These are phyloP conservation scores for Phyllosticta paracitricarpa DNA, from an alignment of 2,329 filamentous ascomycete genomes.

Conservation along the genomic window DNA sequence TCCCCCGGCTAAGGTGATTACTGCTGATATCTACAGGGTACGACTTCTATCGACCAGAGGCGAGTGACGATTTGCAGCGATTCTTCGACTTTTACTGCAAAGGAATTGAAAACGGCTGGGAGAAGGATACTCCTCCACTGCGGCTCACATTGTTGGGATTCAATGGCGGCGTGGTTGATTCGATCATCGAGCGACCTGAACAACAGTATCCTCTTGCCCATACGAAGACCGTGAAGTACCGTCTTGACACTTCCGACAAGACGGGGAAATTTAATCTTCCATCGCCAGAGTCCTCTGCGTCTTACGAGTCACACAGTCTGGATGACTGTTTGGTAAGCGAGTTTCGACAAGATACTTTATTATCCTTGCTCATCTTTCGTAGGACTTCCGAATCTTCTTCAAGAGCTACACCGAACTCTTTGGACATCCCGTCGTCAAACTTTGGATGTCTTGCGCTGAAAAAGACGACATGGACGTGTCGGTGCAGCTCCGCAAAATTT, in stretches of 20 bases:
- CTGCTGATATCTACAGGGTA: not conserved
- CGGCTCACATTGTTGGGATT: conserved; percentile 31
- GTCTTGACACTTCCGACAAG: conserved; percentile 7
- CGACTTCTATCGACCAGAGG: conserved; percentile 8
- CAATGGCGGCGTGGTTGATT: conserved; percentile 1
- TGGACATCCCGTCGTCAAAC: conserved; percentile 10
- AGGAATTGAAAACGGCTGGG: conserved; percentile 37
- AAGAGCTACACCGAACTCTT: not conserved
- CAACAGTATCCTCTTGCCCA: conserved; percentile 11
- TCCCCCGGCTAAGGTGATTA: too few relatives aligned
- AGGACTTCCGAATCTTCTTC: conserved; percentile 32
- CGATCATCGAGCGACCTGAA: conserved; percentile 3
- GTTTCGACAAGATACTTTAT: not conserved
- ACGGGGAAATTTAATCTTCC: not conserved
- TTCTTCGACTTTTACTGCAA: conserved; percentile 42
- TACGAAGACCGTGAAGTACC: conserved; percentile 14
- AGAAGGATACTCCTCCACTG: conserved; percentile 34
- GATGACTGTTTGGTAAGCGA: not conserved
- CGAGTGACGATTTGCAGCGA: conserved; percentile 14
- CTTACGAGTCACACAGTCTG: conserved; percentile 1
- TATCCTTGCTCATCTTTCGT: not conserved
- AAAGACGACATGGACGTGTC: conserved; percentile 10
- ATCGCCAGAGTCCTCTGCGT: not conserved
- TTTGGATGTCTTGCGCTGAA: not conserved
- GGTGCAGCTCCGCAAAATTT: conserved; percentile 14